phyloP scores from a whole-genome alignment of 1,284 basidiomycete species.

The Cutaneotrichosporon cutaneum region DNA sequence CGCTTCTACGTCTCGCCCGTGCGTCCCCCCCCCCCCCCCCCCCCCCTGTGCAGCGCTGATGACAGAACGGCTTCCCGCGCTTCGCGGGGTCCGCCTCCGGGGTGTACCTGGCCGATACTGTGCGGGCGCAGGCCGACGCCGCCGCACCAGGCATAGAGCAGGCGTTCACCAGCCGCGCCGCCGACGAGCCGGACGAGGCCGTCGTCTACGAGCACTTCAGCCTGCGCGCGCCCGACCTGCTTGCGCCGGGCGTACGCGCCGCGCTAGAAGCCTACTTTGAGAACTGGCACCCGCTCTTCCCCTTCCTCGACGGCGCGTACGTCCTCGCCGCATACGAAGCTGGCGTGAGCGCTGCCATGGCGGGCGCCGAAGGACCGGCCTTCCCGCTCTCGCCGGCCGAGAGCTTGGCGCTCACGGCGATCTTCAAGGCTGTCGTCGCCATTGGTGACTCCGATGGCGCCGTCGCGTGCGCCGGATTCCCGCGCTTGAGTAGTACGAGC shows the following conservation, averaged over 20 bases:
- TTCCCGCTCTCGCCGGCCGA: slow-evolving; percentile 18
- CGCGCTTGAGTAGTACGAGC: neutral
- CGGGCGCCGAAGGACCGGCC: slow-evolving; percentile 7
- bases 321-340: slow-evolving; percentile 21
- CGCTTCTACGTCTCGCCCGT: slow-evolving; percentile 32
- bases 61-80: slow-evolving; percentile 30
- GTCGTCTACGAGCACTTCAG: slow-evolving; percentile 13
- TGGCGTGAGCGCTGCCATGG: slow-evolving; percentile 13
- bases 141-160: slow-evolving; percentile 23
- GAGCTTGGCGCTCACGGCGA: slow-evolving; percentile 21
- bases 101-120: slow-evolving; percentile 31
- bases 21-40: too few relatives aligned
- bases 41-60: neutral
- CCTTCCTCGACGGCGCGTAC: slow-evolving; percentile 30
- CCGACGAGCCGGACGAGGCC: slow-evolving; percentile 17
- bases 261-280: slow-evolving; percentile 29
- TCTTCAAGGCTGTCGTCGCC: slow-evolving; percentile 21
- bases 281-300: slow-evolving; percentile 34
- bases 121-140: slow-evolving; percentile 2
- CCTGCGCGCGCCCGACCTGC: slow-evolving; percentile 18
- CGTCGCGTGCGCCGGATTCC: neutral
- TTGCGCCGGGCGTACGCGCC: slow-evolving; percentile 11
- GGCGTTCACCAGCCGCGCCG: slow-evolving; percentile 26
- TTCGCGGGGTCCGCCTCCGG: slow-evolving; percentile 33
- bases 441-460: slow-evolving; percentile 8